These are phyloP conservation scores for Tubosaeta brunneosetosa DNA, from an alignment of 768 basidiomycete species.

Conservation along the genomic window DNA sequence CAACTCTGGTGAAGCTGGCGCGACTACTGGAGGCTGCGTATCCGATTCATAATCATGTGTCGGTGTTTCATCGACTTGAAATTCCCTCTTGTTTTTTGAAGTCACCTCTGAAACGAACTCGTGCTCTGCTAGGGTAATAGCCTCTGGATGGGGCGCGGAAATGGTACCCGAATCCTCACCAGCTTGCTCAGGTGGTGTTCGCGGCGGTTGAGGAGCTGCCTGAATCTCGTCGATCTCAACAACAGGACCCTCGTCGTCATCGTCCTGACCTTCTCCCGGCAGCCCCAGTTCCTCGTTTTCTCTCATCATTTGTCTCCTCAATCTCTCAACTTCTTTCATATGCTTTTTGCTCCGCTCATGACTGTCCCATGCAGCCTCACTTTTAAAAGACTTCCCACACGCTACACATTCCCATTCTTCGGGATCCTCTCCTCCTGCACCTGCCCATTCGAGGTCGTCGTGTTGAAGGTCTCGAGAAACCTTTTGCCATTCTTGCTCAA, in stretches of 20 bases:
- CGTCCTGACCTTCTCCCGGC: constrained; percentile 36
- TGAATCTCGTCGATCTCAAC: constrained; percentile 7
- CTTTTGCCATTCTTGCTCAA: constrained; percentile 92
- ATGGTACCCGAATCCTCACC: neutral
- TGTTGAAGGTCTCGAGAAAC: constrained; percentile 34
- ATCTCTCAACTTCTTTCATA: constrained; percentile 73
- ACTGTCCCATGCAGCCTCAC: constrained; percentile 92
- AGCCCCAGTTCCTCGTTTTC: constrained; percentile 65
- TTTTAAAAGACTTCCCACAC: constrained; percentile 83
- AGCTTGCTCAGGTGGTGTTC: constrained; percentile 8
- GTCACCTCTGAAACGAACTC: constrained; percentile 2
- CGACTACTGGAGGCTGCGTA: neutral
- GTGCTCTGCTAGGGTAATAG: constrained; percentile 6
- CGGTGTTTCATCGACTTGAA: constrained; percentile 2
- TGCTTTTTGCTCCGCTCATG: constrained; percentile 97
- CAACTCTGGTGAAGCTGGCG: constrained; percentile 25
- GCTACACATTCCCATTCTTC: constrained; percentile 97
- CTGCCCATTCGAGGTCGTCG: constrained; percentile 69
- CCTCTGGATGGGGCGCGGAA: neutral
- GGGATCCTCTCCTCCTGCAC: constrained; percentile 61
- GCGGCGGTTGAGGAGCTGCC: constrained; percentile 8
- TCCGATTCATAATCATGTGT: neutral
- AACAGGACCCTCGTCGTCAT: constrained; percentile 16
- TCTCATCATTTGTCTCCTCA: constrained; percentile 71
- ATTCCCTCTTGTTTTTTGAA: constrained; percentile 4